Conservation (phyloP, 2,329 filamentous ascomycete genomes). For the Ophiostoma piceae region DNA sequence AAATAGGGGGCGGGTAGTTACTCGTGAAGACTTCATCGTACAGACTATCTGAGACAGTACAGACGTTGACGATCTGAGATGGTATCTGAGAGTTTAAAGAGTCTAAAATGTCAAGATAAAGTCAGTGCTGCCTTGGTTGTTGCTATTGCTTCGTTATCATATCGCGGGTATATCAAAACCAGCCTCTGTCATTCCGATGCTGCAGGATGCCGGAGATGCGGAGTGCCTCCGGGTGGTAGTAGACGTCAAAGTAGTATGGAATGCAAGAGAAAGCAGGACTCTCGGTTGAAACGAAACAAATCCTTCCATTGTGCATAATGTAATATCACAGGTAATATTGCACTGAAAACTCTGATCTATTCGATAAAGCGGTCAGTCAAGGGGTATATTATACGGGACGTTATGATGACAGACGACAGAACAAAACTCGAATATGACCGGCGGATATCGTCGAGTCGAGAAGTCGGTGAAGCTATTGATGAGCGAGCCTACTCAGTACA, state of each 20-base stretch:
- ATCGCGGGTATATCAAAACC: background rate
- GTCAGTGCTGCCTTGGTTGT: background rate
- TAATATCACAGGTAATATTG: background rate
- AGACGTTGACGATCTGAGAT: background rate
- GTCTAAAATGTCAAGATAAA: background rate
- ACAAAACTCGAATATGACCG: background rate
- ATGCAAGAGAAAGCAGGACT: background rate
- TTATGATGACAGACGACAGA: too few relatives aligned
- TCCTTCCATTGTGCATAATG: background rate
- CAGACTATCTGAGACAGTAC: too few relatives aligned
- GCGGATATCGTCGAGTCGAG: constrained; percentile 1
- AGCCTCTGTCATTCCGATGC: constrained; percentile 2
- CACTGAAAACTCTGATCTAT: constrained; percentile 15
- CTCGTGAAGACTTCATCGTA: too few relatives aligned
- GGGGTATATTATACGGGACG: background rate
- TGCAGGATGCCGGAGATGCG: background rate
- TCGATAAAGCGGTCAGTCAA: background rate
- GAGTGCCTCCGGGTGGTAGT: background rate
- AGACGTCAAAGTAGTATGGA: background rate
- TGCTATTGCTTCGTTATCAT: background rate
- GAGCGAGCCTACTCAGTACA: too few relatives aligned
- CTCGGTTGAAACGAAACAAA: background rate
- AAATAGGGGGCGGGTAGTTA: background rate
- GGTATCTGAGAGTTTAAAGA: background rate
- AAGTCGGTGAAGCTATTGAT: background rate